Evolutionary conservation across 2,329 filamentous ascomycete species (phyloP).

Genomic region (Botryosphaeria agaves): DNA sequence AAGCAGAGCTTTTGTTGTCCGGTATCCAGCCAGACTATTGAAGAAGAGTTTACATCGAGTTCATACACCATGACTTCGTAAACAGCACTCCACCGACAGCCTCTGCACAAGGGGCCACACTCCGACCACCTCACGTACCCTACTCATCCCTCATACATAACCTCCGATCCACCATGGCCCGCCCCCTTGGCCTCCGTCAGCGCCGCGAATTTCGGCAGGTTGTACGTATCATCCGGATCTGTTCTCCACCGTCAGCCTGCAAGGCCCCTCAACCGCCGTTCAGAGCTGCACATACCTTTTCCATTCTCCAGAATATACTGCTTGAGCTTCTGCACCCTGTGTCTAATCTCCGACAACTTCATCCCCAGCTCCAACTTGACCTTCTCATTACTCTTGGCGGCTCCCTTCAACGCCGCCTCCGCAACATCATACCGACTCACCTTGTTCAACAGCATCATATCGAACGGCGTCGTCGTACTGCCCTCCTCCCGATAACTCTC

Average conservation of each 20-base stretch:
- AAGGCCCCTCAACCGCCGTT: slow-evolving; percentile 24
- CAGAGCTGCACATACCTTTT: slow-evolving; percentile 36
- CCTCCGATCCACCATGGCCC: no score
- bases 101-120: no score
- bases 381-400: slow-evolving; percentile 28
- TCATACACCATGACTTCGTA: no score
- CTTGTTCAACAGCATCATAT: slow-evolving; percentile 49
- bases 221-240: background rate
- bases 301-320: slow-evolving; percentile 35
- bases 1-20: no score
- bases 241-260: background rate
- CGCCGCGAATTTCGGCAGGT: background rate
- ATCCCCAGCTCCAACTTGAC: slow-evolving; percentile 28
- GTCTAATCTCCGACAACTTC: slow-evolving; percentile 29
- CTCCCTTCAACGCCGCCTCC: slow-evolving; percentile 33
- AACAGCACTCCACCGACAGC: no score
- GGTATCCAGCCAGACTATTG: no score
- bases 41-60: no score
- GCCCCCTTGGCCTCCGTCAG: slow-evolving; percentile 4
- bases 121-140: no score
- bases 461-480: slow-evolving; percentile 49
- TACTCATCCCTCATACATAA: slow-evolving; percentile 7
- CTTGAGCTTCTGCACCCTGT: slow-evolving; percentile 29
- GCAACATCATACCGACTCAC: slow-evolving; percentile 44
- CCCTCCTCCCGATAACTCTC: slow-evolving; percentile 48